phyloP scores from a whole-genome alignment of 2,329 filamentous ascomycete species.

The Metarhizium anisopliae region DNA sequence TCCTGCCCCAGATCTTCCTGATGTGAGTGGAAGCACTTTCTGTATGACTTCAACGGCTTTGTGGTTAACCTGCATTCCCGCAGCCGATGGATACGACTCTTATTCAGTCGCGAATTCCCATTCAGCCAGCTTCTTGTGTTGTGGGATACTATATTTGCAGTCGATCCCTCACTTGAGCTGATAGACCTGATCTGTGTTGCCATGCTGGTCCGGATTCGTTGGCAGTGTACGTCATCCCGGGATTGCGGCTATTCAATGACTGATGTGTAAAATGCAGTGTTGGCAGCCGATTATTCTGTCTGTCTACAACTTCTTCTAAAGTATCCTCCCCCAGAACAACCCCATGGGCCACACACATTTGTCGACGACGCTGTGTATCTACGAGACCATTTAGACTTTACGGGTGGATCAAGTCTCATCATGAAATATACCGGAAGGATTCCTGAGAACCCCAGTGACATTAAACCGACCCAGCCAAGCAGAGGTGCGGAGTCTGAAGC shows the following conservation, averaged over 20 bases:
- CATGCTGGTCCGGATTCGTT: constrained; percentile 87
- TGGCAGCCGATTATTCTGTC: constrained; percentile 80
- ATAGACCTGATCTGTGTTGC: constrained; percentile 88
- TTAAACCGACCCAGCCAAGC: constrained; percentile 11
- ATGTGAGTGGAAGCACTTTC: constrained; percentile 50
- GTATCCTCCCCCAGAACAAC: constrained; percentile 60
- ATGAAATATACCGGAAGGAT: constrained; percentile 58
- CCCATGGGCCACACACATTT: constrained; percentile 65
- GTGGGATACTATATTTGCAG: constrained; percentile 87
- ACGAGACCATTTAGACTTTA: constrained; percentile 50
- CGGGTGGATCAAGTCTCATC: constrained; percentile 58
- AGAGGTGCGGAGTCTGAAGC: constrained; percentile 27
- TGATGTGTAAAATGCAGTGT: constrained; percentile 41
- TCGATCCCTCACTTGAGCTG: constrained; percentile 70
- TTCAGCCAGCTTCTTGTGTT: constrained; percentile 76
- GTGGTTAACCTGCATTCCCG: neutral
- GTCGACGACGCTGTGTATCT: constrained; percentile 79
- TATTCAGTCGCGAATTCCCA: constrained; percentile 89
- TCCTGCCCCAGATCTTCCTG: constrained; percentile 93
- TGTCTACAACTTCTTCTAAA: constrained; percentile 75
- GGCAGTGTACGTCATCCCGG: constrained; percentile 57
- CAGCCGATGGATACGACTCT: constrained; percentile 84
- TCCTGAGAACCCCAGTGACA: constrained; percentile 23
- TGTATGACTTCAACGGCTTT: constrained; percentile 3
- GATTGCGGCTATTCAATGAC: constrained; percentile 2